Percentiles rank a stretch among this genome's conserved stretches.
phyloP scores from a whole-genome alignment of 495 filamentous ascomycete species.

The Aspergillus coremiiformis region DNA sequence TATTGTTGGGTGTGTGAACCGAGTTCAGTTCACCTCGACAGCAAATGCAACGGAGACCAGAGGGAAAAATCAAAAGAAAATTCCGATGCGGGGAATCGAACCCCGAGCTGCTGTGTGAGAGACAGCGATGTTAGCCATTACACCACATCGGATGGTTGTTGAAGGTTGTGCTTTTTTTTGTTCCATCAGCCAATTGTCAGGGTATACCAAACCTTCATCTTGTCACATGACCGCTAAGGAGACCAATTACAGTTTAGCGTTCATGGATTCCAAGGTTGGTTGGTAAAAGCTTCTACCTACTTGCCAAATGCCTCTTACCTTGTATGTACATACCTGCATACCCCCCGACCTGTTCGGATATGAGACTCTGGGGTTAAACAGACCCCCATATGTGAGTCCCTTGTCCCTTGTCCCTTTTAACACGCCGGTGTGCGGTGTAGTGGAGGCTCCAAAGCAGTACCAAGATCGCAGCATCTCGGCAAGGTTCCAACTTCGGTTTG shows the following conservation, averaged over 20 bases:
- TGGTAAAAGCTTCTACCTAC: not conserved
- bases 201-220: no score
- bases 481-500: not conserved
- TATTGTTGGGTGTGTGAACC: no score
- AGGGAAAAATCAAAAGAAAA: slow-evolving; percentile 1
- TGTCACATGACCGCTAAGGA: not conserved
- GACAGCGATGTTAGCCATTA: slow-evolving; percentile 28
- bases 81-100: slow-evolving; percentile 30
- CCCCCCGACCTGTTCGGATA: not conserved
- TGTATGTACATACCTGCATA: not conserved
- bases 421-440: not conserved
- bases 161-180: not conserved
- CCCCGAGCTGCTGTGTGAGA: slow-evolving; percentile 29
- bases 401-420: not conserved
- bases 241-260: not conserved
- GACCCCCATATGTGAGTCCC: not conserved
- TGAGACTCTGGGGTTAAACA: not conserved
- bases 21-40: not conserved
- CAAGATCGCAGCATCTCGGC: not conserved
- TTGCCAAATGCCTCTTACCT: not conserved
- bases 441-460: not conserved
- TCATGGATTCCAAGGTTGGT: not conserved
- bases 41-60: not conserved
- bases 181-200: not conserved
- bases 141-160: slow-evolving; percentile 26